These are phyloP conservation scores for Claviceps sp. DNA, from an alignment of 2,329 filamentous ascomycete species.

Conservation along the genomic window DNA sequence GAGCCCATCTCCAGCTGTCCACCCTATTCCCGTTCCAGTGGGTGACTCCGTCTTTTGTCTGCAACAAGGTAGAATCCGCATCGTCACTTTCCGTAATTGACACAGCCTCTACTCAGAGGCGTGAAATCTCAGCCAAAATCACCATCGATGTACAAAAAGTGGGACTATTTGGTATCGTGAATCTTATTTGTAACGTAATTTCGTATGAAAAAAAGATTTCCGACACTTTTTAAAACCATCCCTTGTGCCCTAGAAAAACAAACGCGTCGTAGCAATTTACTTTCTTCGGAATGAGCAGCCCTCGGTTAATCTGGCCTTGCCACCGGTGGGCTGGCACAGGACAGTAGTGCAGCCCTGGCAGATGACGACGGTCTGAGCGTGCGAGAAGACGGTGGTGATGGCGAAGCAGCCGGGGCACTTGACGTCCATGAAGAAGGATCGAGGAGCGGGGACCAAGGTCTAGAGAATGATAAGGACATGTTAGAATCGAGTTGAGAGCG, in stretches of 20 bases:
- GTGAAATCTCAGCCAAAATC: no score
- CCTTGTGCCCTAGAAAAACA: conserved; percentile 24
- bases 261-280: conserved; percentile 52
- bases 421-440: conserved; percentile 99
- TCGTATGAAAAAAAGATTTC: no score
- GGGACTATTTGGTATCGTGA: no score
- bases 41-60: conserved; percentile 60
- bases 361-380: conserved; percentile 99
- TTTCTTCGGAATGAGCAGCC: conserved; percentile 99
- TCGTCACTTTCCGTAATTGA: no score
- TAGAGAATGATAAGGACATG: conserved; percentile 21
- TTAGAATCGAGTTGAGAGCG: neutral
- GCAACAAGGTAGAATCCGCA: conserved; percentile 27
- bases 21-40: conserved; percentile 49
- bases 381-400: conserved; percentile 99
- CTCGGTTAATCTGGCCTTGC: conserved; percentile 97
- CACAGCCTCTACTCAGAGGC: no score
- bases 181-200: no score
- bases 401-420: conserved; percentile 99
- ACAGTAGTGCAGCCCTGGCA: conserved; percentile 99
- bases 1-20: conserved; percentile 46
- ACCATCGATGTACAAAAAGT: no score
- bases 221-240: no score
- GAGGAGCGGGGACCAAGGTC: conserved; percentile 89
- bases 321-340: conserved; percentile 98